Evolutionary conservation across 2,329 filamentous ascomycete species (phyloP).

Genomic region (Aurifilum marmelostoma): DNA sequence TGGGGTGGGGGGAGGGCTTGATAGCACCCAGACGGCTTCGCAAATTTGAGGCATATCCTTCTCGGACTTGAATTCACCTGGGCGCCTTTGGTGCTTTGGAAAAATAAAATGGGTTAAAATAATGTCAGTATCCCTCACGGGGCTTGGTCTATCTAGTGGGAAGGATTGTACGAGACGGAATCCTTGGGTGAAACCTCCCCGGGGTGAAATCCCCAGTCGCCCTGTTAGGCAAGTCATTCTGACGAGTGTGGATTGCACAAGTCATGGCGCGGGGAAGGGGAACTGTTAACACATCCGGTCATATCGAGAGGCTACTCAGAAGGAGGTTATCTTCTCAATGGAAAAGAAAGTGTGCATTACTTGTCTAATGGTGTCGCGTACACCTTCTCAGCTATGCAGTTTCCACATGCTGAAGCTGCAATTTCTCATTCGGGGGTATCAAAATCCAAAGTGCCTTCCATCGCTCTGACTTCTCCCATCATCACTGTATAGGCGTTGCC

Average conservation of each 20-base stretch:
- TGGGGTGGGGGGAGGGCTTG: neutral
- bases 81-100: neutral
- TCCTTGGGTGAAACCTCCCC: neutral
- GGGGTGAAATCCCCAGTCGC: neutral
- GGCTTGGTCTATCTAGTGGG: neutral
- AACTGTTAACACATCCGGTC: neutral
- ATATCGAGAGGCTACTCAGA: neutral
- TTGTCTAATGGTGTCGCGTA: neutral
- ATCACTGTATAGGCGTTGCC: neutral
- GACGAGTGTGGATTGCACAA: neutral
- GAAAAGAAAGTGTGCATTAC: neutral
- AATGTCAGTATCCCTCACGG: neutral
- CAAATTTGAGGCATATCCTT: neutral
- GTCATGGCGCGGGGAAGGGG: neutral
- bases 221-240: neutral
- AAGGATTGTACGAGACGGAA: neutral
- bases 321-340: too few species aligned
- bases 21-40: neutral
- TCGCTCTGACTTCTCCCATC: neutral
- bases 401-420: neutral
- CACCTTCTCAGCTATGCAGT: neutral
- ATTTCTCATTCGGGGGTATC: slow-evolving; percentile 22
- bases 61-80: neutral
- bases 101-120: neutral
- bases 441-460: slow-evolving; percentile 15